Conservation (phyloP, 2,329 filamentous ascomycete species). For the Colletotrichum australisinense region DNA sequence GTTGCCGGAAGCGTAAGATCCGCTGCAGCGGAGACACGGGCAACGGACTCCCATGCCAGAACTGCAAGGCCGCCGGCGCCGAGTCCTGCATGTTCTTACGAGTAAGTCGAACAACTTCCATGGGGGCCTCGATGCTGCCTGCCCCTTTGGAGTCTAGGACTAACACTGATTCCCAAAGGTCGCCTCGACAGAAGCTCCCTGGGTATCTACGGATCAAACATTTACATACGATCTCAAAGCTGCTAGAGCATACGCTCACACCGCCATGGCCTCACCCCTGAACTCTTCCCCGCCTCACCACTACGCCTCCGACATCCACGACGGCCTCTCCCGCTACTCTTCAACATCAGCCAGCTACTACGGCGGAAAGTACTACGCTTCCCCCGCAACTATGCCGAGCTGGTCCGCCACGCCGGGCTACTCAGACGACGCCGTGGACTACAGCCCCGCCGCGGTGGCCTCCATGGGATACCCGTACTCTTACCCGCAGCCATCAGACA, state of each 20-base stretch:
- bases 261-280: conserved; percentile 41
- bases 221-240: conserved; percentile 52
- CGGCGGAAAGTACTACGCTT: conserved; percentile 49
- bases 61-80: conserved; percentile 81
- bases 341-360: conserved; percentile 43
- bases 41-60: conserved; percentile 81
- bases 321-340: conserved; percentile 45
- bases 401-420: conserved; percentile 48
- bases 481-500: conserved; percentile 47
- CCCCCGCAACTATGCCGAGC: conserved; percentile 39
- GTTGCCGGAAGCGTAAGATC: conserved; percentile 94
- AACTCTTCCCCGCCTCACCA: conserved; percentile 40
- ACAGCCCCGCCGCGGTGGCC: conserved; percentile 40
- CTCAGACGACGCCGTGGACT: conserved; percentile 51
- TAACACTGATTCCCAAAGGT: conserved; percentile 42
- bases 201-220: conserved; percentile 40
- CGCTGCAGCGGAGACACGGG: conserved; percentile 89
- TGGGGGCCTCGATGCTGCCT: not conserved
- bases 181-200: conserved; percentile 51
- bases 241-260: conserved; percentile 46
- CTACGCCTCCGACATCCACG: conserved; percentile 48
- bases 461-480: conserved; percentile 47
- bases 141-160: not conserved
- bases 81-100: conserved; percentile 83
- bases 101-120: conserved; percentile 59